Percentiles rank a stretch among this genome's conserved stretches.
These are phyloP conservation scores for Porphyrellus cyaneotinctus DNA, from an alignment of 768 basidiomycete species.

Conservation along the genomic window DNA sequence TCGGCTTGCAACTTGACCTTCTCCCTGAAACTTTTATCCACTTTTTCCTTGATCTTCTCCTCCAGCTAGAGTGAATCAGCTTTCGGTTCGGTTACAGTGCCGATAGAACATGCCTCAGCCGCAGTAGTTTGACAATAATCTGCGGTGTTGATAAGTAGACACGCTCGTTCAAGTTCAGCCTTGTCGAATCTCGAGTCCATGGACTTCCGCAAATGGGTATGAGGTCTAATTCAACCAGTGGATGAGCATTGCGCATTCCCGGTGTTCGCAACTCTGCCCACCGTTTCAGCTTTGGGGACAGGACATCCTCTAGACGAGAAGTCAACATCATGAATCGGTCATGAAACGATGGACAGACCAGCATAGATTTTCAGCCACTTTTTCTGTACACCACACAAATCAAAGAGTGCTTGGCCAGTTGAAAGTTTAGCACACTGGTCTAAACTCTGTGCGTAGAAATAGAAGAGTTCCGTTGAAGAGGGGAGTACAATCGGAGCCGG, in stretches of 20 bases:
- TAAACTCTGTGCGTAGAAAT: constrained; percentile 92
- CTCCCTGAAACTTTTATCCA: constrained; percentile 71
- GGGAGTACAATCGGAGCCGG: constrained; percentile 71
- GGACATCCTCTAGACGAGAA: constrained; percentile 71
- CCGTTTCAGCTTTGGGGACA: constrained; percentile 73
- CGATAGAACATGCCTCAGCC: constrained; percentile 53
- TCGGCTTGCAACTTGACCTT: constrained; percentile 81
- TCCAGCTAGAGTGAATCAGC: constrained; percentile 59
- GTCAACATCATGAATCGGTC: neutral
- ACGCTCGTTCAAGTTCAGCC: constrained; percentile 73
- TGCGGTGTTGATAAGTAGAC: constrained; percentile 92
- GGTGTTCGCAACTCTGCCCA: constrained; percentile 24
- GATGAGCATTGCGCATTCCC: neutral
- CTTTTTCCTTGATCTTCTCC: constrained; percentile 82
- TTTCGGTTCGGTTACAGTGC: neutral
- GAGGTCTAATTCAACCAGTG: constrained; percentile 32
- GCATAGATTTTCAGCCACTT: constrained; percentile 96
- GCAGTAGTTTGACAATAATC: constrained; percentile 96
- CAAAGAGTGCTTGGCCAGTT: constrained; percentile 77
- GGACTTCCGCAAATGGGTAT: constrained; percentile 56
- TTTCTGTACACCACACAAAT: constrained; percentile 75
- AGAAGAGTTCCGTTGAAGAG: constrained; percentile 94
- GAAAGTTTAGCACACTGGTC: constrained; percentile 93
- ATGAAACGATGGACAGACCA: constrained; percentile 42
- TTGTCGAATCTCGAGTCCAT: constrained; percentile 75